Evolutionary conservation across 176 grass and related monocot species (phyloP).

Genomic region (Cenchrus americanus): DNA sequence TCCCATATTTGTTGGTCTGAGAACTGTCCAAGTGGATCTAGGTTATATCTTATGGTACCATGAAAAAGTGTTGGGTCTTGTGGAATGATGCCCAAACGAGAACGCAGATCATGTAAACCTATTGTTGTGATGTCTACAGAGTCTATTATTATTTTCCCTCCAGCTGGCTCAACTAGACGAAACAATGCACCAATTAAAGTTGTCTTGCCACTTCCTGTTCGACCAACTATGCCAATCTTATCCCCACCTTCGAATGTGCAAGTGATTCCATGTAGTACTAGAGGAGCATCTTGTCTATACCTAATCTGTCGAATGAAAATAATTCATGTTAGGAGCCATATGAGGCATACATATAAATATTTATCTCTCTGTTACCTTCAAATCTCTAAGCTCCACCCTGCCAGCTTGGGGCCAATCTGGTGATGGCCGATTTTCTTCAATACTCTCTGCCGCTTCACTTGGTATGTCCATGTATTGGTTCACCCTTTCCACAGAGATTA

Average conservation of each 20-base stretch:
- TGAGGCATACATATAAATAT: constrained; percentile 5
- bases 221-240: constrained; percentile 92
- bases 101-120: constrained; percentile 89
- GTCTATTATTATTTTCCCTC: constrained; percentile 81
- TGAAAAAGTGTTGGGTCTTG: constrained; percentile 95
- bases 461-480: constrained; percentile 85
- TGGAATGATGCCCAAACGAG: constrained; percentile 90
- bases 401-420: constrained; percentile 79
- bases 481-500: constrained; percentile 93
- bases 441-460: constrained; percentile 73
- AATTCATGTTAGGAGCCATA: neutral
- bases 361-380: constrained; percentile 62
- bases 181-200: constrained; percentile 89
- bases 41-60: constrained; percentile 85
- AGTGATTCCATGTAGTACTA: constrained; percentile 77
- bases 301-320: constrained; percentile 72
- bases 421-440: constrained; percentile 63
- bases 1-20: constrained; percentile 86
- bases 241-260: constrained; percentile 81
- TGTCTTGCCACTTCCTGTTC: constrained; percentile 94
- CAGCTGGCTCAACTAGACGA: constrained; percentile 90
- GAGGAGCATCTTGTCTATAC: constrained; percentile 72
- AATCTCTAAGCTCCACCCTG: constrained; percentile 70
- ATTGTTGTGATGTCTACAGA: constrained; percentile 63
- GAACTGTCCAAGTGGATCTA: constrained; percentile 72